These are phyloP conservation scores for Rhododendron ferrugineum DNA, from an alignment of 148 eudicot species.

Conservation along the genomic window DNA sequence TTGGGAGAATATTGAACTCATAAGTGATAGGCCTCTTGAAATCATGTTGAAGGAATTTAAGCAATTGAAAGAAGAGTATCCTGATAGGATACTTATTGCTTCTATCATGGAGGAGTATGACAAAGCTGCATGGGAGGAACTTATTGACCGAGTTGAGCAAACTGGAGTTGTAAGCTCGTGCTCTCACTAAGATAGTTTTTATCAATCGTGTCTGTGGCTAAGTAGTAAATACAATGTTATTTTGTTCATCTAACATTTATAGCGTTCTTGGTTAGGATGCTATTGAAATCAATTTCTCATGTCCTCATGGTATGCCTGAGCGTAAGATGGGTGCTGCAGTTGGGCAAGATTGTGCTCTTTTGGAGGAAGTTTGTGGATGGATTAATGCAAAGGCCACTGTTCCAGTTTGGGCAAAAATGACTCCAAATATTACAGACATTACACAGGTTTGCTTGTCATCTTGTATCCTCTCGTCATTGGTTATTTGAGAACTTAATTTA, in stretches of 20 bases:
- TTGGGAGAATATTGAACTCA: constrained; percentile 93
- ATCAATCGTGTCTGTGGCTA: neutral
- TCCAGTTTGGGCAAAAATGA: constrained; percentile 99
- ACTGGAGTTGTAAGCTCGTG: constrained; percentile 70
- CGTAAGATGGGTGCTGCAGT: constrained; percentile 99
- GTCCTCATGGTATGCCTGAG: constrained; percentile 99
- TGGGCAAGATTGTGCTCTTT: constrained; percentile 83
- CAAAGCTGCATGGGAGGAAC: constrained; percentile 96
- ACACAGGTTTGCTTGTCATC: constrained; percentile 49
- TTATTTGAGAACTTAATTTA: neutral
- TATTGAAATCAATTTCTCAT: constrained; percentile 87
- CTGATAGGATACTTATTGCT: constrained; percentile 91
- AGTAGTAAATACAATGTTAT: neutral
- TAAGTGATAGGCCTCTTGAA: constrained; percentile 97
- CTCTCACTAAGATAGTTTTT: neutral
- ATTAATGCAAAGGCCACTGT: constrained; percentile 88
- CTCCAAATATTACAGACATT: constrained; percentile 93
- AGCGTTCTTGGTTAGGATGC: constrained; percentile 55
- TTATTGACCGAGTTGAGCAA: constrained; percentile 89
- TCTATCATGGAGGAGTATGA: constrained; percentile 96
- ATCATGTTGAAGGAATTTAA: constrained; percentile 88
- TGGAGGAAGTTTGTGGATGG: constrained; percentile 94
- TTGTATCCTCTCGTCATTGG: neutral
- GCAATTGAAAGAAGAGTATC: constrained; percentile 88
- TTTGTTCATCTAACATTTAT: constrained; percentile 11